These are phyloP conservation scores for Myochromella boudieri DNA, from an alignment of 768 basidiomycete species.

Conservation along the genomic window DNA sequence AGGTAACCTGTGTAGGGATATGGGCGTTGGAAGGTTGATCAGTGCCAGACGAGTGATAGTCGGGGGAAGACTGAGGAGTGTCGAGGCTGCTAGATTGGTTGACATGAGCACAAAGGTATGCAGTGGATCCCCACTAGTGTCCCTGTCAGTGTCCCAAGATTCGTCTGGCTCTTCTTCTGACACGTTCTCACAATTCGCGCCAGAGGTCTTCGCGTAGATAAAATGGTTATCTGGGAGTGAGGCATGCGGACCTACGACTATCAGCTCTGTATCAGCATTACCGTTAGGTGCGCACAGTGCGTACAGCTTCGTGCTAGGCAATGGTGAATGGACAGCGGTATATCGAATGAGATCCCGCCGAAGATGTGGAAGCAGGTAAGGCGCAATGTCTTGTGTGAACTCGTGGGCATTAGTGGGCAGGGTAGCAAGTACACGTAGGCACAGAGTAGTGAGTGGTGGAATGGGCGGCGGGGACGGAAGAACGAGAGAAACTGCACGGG, in stretches of 20 bases:
- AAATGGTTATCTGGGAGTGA: constrained; percentile 45
- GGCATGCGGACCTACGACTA: constrained; percentile 59
- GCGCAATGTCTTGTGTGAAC: constrained; percentile 43
- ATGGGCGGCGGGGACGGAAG: constrained; percentile 36
- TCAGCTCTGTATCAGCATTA: constrained; percentile 62
- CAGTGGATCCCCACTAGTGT: constrained; percentile 33
- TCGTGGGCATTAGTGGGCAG: constrained; percentile 38
- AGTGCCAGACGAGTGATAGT: constrained; percentile 66
- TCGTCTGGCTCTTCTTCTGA: constrained; percentile 5
- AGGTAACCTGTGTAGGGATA: constrained; percentile 59
- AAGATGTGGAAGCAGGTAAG: constrained; percentile 58
- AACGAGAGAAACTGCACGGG: constrained; percentile 53
- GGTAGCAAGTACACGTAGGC: constrained; percentile 48
- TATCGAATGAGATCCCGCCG: constrained; percentile 58
- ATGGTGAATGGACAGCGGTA: constrained; percentile 55
- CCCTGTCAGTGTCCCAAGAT: constrained; percentile 48
- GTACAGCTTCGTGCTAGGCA: constrained; percentile 48
- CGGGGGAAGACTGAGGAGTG: constrained; percentile 54
- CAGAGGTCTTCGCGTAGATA: constrained; percentile 17
- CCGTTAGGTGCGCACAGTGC: constrained; percentile 48
- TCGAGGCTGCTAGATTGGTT: constrained; percentile 40
- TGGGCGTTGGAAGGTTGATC: constrained; percentile 44
- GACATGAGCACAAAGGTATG: constrained; percentile 53
- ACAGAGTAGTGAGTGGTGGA: constrained; percentile 57
- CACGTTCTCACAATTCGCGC: neutral